Evolutionary conservation across 495 filamentous ascomycete genomes (phyloP), one percentile per base, ranked within the genome.

Genomic region (Viridothelium virens): DNA sequence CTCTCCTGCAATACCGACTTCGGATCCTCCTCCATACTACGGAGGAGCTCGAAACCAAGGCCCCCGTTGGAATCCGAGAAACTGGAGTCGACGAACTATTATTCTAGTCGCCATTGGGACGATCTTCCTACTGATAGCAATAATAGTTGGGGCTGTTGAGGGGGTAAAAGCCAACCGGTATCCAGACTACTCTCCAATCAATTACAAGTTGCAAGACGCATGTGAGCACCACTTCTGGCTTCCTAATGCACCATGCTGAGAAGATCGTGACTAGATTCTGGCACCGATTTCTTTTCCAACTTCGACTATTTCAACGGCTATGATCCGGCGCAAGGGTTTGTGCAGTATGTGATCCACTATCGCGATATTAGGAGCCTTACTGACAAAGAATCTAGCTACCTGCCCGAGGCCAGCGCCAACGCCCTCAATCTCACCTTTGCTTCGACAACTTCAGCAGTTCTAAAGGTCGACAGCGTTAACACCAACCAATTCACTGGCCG

Each of bases 91-190:
- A 68, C 78, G 77, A 64, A 78, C 73, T 31, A 82, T 78, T 74
- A 66, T 80, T 25, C 73, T 81, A 37, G 71, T 73, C 16, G 74
- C 56, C 0, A 63, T 69, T 31, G 73, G 68, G 2, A 68, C 74
- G 1, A 64, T 81, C 1, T 73, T 81, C 3, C 69, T 84, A 11
- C 71, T 87, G 2, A 72, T 85, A 9, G 76, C 79, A 1, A 73
- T 82, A n/a, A 76, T 85, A 10, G 79, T 88, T n/a, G 81, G 80
- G 12, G 81, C 83, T 2, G 76, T 82, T 3, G 77, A 81, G 68
- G 83, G 79, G 11, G 76, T 77, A 38, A 76, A 77, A 66, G 74
- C 75, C 1, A 80, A 78, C 50, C 74, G 74, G 25, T 86, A 87
- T 70, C 84, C 84, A 1, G 72, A 85, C 61, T 87, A 87, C 66